Evolutionary conservation across 2,329 filamentous ascomycete genomes (phyloP), one percentile per base, ranked within the genome.

Genomic region (Stemphylium vesicarium): DNA sequence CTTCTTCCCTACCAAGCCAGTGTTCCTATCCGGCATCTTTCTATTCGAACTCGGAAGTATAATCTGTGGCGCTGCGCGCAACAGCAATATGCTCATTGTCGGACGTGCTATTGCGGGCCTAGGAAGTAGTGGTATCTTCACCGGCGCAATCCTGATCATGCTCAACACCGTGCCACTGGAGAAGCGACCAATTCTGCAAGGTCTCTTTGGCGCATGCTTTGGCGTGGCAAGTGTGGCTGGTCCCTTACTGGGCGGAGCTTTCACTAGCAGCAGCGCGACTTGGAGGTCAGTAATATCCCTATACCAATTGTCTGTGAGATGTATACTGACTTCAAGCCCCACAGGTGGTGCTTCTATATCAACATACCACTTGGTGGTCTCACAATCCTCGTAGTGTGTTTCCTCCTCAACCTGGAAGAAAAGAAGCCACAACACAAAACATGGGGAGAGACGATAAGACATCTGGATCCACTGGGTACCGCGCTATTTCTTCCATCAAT

Each of bases 221-320:
- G 72, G 69, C 4, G 62, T 80, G 2, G 72, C 77, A 0, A 72
- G 69, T 29, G 75, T 80, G 13, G 69, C 77, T 7, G 79, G 79
- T 8, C 79, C 79, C 8, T 59, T 80, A 9, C 63, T 81, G 0
- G 79, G 76, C 15, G 77, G 77, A 42, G 73, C 74, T 4, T 78
- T 79, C 58, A 76, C 78, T 3, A 76, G 76, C 24, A 68, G 72
- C 36, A 60, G 70, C 22, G 64, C 74, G 4, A 74, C 76, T 1
- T 80, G 79, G 79, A 62, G 79, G 36, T 81, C n/a, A n/a, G n/a
- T n/a, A n/a, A n/a, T n/a, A n/a, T n/a, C n/a, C n/a, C n/a, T n/a
- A n/a, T n/a, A n/a, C n/a, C n/a, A n/a, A n/a, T n/a, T n/a, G n/a
- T n/a, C n/a, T n/a, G n/a, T n/a, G n/a, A n/a, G n/a, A n/a, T n/a